Conservation (phyloP, 2,329 filamentous ascomycete genomes). For the Rugonectria rugulosa region DNA sequence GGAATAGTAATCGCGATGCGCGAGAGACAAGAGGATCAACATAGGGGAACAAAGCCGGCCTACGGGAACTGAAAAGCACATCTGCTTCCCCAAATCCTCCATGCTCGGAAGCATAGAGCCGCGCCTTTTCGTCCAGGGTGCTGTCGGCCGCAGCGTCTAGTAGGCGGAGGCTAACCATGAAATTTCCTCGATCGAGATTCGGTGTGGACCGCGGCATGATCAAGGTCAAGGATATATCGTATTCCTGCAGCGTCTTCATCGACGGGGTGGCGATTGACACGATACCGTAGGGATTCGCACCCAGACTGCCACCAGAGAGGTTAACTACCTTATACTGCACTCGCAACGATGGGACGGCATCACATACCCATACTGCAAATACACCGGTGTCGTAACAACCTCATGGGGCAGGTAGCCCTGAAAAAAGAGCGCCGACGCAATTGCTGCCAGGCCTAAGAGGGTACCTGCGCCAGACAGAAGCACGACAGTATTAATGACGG, state of each 20-base stretch:
- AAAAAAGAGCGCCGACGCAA: constrained; percentile 63
- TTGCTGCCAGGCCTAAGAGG: constrained; percentile 56
- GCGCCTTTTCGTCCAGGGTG: constrained; percentile 37
- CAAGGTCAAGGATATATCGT: constrained; percentile 82
- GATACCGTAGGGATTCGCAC: constrained; percentile 61
- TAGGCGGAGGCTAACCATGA: constrained; percentile 87
- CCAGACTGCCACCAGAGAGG: constrained; percentile 47
- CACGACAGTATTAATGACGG: constrained; percentile 56
- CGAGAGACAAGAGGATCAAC: constrained; percentile 72
- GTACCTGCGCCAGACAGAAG: constrained; percentile 51
- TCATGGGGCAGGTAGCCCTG: constrained; percentile 64
- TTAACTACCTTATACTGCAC: not conserved
- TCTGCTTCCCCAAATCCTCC: constrained; percentile 45
- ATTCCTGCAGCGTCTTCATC: constrained; percentile 76
- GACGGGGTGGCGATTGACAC: constrained; percentile 55
- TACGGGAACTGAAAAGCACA: constrained; percentile 69
- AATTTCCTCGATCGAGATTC: constrained; percentile 85
- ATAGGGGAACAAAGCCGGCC: constrained; percentile 83
- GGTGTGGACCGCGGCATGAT: constrained; percentile 78
- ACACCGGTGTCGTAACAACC: constrained; percentile 58
- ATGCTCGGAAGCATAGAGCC: constrained; percentile 41
- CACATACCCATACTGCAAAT: constrained; percentile 67
- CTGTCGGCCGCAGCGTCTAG: constrained; percentile 53
- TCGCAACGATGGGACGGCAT: no score
- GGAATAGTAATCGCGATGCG: constrained; percentile 65